A percentile compares a stretch with the other conserved stretches of the same genome.
Evolutionary conservation across 331 rosid species (phyloP).

Genomic region (Erythrophleum ivorense): DNA sequence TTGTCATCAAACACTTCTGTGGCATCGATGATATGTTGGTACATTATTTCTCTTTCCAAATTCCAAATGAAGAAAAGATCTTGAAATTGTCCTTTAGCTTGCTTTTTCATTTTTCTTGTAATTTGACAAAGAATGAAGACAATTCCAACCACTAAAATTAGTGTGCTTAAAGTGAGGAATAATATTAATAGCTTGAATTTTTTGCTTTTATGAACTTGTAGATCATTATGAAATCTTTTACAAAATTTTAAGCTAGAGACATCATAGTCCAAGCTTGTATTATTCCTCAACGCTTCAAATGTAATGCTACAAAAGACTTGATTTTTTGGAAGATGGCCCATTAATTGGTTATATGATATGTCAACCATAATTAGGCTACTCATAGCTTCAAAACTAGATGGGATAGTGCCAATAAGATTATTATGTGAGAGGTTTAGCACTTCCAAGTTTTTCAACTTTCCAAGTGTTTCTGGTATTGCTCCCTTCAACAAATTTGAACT

Average conservation of each 20-base stretch:
- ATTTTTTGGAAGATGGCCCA: conserved; percentile 13
- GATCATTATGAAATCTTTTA: too few species aligned
- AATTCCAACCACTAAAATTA: conserved; percentile 1
- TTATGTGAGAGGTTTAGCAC: conserved; percentile 12
- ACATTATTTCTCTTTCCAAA: conserved; percentile 36
- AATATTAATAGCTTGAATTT: neutral
- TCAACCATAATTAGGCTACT: neutral
- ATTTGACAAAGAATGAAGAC: neutral
- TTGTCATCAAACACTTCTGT: neutral
- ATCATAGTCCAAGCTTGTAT: neutral
- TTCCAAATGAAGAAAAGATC: conserved; percentile 39
- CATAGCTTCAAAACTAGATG: neutral
- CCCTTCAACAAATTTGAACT: neutral
- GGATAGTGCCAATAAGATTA: neutral
- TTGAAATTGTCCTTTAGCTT: neutral
- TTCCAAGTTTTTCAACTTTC: neutral
- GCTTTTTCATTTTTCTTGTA: neutral
- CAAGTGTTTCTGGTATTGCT: neutral
- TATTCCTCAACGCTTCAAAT: neutral
- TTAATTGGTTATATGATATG: conserved; percentile 22
- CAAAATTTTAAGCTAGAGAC: neutral
- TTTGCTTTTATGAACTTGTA: too few species aligned
- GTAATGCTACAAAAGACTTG: neutral
- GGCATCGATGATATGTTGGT: conserved; percentile 44
- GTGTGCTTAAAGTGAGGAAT: neutral